A percentile compares a stretch with the other conserved stretches of the same genome.
These are phyloP conservation scores for Hibiscus trionum DNA, from an alignment of 345 rosid species.

Conservation along the genomic window DNA sequence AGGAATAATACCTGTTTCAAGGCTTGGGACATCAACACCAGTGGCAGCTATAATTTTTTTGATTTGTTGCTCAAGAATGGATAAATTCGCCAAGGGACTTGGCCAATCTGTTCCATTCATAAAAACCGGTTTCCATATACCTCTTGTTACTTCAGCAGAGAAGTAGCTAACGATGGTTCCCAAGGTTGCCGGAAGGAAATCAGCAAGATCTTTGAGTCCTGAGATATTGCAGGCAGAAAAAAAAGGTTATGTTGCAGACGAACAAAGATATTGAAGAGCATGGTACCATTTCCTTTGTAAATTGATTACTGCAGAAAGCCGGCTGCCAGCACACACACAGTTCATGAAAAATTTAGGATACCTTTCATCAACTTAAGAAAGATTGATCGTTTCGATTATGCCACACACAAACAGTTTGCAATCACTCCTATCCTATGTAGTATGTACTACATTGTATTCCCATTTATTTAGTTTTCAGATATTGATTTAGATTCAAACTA, in stretches of 20 bases:
- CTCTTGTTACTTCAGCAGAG: slow-evolving; percentile 91
- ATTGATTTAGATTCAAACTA: slow-evolving; percentile 1
- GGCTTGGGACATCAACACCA: slow-evolving; percentile 89
- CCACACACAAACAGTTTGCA: neutral
- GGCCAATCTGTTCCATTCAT: slow-evolving; percentile 99
- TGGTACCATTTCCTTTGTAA: neutral
- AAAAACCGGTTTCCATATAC: slow-evolving; percentile 87
- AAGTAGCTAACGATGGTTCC: slow-evolving; percentile 84
- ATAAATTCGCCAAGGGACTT: slow-evolving; percentile 88
- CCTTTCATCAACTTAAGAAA: neutral
- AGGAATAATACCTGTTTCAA: slow-evolving; percentile 52
- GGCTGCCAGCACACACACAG: neutral
- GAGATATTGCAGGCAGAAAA: slow-evolving; percentile 14
- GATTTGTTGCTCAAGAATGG: slow-evolving; percentile 71
- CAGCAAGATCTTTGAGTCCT: slow-evolving; percentile 95
- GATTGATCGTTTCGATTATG: neutral
- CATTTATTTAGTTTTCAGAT: neutral
- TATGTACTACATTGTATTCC: neutral
- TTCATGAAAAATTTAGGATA: neutral
- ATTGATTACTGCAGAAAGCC: neutral
- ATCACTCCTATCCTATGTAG: neutral
- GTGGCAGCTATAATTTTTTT: slow-evolving; percentile 81
- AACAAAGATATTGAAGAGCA: neutral
- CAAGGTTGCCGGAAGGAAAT: slow-evolving; percentile 87
- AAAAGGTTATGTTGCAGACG: slow-evolving; percentile 1